Evolutionary conservation across 2,329 filamentous ascomycete genomes (phyloP), one percentile per base, ranked within the genome.

Genomic region (Calonectria leucothoes): DNA sequence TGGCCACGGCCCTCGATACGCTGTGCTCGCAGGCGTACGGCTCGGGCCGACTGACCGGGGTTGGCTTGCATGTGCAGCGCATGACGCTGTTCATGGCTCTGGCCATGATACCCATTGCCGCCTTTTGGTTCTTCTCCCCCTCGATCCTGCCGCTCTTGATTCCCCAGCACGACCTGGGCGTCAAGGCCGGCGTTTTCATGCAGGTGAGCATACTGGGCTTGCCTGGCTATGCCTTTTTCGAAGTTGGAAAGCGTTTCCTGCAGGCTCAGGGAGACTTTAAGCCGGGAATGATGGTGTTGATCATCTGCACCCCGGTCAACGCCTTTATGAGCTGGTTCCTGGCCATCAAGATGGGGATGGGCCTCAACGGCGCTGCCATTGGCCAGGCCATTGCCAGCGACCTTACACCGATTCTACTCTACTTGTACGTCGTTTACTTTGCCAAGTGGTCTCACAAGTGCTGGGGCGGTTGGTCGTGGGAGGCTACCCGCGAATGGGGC

Each of bases 251-350:
- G 77, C 83, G 89, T 0, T 90, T 89, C 73, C 83, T 90, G 6
- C 89, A 90, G 78, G 88, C 89, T 0, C 89, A 91, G 73, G 89
- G 89, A 1, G 83, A 89, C 42, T 90, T 90, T 81, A 86, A 86
- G 42, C 87, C 86, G 1, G 87, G 85, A 23, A 84, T 89, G 76
- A 82, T 85, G 15, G 84, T 89, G 23, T 82, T 90, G 15, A 67
- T 89, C 4, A 77, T 89, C 29, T 87, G 86, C 51, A 85, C 87
- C 0, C 88, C 88, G 0, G 71, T 88, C n/a, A 90, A 90, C 73
- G 85, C 87, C 23, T 71, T 86, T 1, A 81, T 89, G 35, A 88
- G 87, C 77, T 90, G 88, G 83, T 70, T 88, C 6, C 86, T 90
- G n/a, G 87, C 84, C 1, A 84, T 86, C 71, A 80, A 78, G 14